Evolutionary conservation across 2,329 filamentous ascomycete genomes (phyloP).

Genomic region (Fusarium pseudograminearum): DNA sequence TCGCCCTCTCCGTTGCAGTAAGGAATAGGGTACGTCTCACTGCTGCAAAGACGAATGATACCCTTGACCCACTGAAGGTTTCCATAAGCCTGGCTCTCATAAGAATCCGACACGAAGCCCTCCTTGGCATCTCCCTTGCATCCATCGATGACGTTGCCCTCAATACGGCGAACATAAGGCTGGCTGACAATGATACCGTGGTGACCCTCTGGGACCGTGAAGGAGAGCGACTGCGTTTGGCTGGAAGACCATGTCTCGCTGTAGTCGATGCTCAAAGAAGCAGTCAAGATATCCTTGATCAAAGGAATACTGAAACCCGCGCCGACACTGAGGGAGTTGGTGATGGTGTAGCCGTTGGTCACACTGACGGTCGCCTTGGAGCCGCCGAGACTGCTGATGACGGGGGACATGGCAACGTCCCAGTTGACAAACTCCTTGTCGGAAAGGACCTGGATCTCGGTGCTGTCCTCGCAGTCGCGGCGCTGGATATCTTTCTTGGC

Average conservation of each 20-base stretch:
- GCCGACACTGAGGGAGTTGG: slow-evolving; percentile 30
- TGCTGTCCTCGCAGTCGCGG: slow-evolving; percentile 34
- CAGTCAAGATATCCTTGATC: slow-evolving; percentile 11
- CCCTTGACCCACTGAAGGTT: slow-evolving; percentile 44
- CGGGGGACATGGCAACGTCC: slow-evolving; percentile 42
- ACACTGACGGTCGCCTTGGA: slow-evolving; percentile 30
- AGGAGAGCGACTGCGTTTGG: slow-evolving; percentile 32
- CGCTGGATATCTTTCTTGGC: slow-evolving; percentile 8
- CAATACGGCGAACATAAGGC: slow-evolving; percentile 39
- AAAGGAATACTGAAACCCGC: slow-evolving; percentile 4
- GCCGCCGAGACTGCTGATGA: slow-evolving; percentile 38
- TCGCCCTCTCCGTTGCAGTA: slow-evolving; percentile 39
- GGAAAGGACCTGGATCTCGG: slow-evolving; percentile 36
- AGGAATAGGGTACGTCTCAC: slow-evolving; percentile 38
- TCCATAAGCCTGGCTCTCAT: slow-evolving; percentile 34
- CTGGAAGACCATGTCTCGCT: slow-evolving; percentile 29
- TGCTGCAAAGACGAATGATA: slow-evolving; percentile 41
- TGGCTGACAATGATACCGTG: slow-evolving; percentile 43
- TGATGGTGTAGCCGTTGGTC: slow-evolving; percentile 24
- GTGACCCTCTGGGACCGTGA: slow-evolving; percentile 30
- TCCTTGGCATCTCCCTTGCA: slow-evolving; percentile 32
- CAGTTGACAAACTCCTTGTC: slow-evolving; percentile 43
- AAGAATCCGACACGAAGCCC: slow-evolving; percentile 30
- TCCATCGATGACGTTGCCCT: slow-evolving; percentile 32
- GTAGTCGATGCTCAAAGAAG: slow-evolving; percentile 30